Conservation (phyloP, 2,329 filamentous ascomycete species). For the Alternaria conjuncta region DNA sequence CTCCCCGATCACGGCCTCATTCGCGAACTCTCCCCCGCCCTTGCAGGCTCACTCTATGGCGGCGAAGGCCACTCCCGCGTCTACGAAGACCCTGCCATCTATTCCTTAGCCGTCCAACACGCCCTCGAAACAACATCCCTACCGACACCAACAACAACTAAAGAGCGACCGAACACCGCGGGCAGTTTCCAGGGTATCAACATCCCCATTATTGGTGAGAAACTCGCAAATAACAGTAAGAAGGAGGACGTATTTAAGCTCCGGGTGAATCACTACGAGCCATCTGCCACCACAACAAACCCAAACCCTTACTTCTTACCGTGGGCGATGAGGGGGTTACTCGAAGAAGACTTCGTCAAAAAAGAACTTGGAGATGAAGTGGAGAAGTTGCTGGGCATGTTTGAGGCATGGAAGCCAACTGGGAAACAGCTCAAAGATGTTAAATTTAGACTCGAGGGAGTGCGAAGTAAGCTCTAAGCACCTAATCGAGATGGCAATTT, state of each 20-base stretch:
- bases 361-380: slow-evolving; percentile 80
- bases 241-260: slow-evolving; percentile 34
- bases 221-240: slow-evolving; percentile 14
- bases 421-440: slow-evolving; percentile 95
- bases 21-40: slow-evolving; percentile 82
- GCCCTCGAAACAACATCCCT: slow-evolving; percentile 56
- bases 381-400: slow-evolving; percentile 78
- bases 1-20: slow-evolving; percentile 92
- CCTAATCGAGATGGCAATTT: neutral
- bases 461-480: slow-evolving; percentile 76
- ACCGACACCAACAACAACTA: slow-evolving; percentile 26
- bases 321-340: slow-evolving; percentile 91
- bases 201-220: slow-evolving; percentile 39
- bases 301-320: slow-evolving; percentile 90
- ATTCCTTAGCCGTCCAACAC: slow-evolving; percentile 64
- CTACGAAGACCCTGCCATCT: slow-evolving; percentile 88
- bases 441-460: slow-evolving; percentile 89
- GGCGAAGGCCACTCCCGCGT: slow-evolving; percentile 93
- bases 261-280: slow-evolving; percentile 43
- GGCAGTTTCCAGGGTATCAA: slow-evolving; percentile 39
- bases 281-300: slow-evolving; percentile 38
- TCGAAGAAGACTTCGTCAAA: slow-evolving; percentile 91
- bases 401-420: slow-evolving; percentile 89
- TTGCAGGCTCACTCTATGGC: slow-evolving; percentile 88
- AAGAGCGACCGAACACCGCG: slow-evolving; percentile 28